phyloP scores from a whole-genome alignment of 148 eudicot genomes.

The Amaranthus hypochondriacus region DNA sequence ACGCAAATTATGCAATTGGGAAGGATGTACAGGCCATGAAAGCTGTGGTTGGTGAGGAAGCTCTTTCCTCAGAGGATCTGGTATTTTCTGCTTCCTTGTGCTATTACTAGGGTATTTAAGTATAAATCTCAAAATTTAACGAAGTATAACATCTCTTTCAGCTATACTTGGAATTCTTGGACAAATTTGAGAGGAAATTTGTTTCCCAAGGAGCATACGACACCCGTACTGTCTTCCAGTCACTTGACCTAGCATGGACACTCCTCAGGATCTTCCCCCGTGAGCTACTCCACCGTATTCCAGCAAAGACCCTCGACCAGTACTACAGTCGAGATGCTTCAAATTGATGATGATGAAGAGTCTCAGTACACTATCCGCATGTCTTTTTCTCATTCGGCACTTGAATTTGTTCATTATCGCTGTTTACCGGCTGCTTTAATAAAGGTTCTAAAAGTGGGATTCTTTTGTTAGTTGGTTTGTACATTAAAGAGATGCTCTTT shows the following conservation, averaged over 20 bases:
- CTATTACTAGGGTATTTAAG: background rate
- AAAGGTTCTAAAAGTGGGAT: conserved; percentile 23
- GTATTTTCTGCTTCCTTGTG: conserved; percentile 30
- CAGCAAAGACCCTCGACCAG: conserved; percentile 95
- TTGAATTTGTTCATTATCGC: conserved; percentile 20
- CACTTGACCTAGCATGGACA: conserved; percentile 97
- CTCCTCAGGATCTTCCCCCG: conserved; percentile 94
- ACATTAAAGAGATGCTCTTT: conserved; percentile 23
- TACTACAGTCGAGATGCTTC: conserved; percentile 87
- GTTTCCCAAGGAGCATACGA: conserved; percentile 97
- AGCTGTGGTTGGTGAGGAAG: conserved; percentile 99
- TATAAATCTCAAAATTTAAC: background rate
- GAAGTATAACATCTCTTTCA: conserved; percentile 20
- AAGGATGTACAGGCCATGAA: conserved; percentile 99
- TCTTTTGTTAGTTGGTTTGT: conserved; percentile 24
- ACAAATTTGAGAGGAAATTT: conserved; percentile 96
- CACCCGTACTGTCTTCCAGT: conserved; percentile 92
- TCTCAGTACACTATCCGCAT: background rate
- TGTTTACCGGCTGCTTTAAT: conserved; percentile 24
- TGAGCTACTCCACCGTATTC: conserved; percentile 98
- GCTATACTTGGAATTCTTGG: conserved; percentile 91
- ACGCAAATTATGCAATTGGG: conserved; percentile 98
- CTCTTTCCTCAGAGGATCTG: conserved; percentile 98
- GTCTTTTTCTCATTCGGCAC: background rate
- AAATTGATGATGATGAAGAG: conserved; percentile 31